Percentiles rank a stretch among this genome's conserved stretches.
Conservation (phyloP, 106 monocot genomes). For the Dendrobium huoshanense region DNA sequence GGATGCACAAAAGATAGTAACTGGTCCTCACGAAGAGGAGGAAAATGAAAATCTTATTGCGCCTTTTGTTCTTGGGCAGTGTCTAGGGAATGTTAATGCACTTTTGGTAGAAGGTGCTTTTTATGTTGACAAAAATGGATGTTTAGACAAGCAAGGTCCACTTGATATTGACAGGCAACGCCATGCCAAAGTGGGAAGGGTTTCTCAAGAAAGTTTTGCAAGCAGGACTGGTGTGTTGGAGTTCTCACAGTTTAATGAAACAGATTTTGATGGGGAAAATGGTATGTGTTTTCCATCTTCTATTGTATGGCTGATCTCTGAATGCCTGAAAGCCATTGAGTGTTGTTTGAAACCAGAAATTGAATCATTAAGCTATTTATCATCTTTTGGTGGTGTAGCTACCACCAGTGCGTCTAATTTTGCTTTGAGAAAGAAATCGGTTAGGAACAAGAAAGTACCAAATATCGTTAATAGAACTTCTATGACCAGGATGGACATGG, state of each 20-base stretch:
- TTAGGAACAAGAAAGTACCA: constrained; percentile 17
- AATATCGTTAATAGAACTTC: constrained; percentile 8
- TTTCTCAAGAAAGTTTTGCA: constrained; percentile 30
- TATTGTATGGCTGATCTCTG: constrained; percentile 38
- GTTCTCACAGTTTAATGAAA: constrained; percentile 4
- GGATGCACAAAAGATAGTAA: constrained; percentile 70
- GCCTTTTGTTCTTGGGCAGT: constrained; percentile 50
- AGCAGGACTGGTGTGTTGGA: constrained; percentile 13
- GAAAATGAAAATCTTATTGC: constrained; percentile 48
- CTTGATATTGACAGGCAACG: constrained; percentile 28
- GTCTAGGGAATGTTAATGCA: constrained; percentile 50
- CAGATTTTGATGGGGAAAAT: constrained; percentile 4
- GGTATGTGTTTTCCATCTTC: constrained; percentile 22
- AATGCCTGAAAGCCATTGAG: constrained; percentile 69
- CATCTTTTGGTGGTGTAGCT: constrained; percentile 12
- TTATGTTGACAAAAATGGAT: constrained; percentile 22
- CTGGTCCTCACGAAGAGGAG: constrained; percentile 51
- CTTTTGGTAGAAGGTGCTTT: constrained; percentile 57
- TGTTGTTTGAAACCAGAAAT: constrained; percentile 41
- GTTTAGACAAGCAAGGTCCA: constrained; percentile 10
- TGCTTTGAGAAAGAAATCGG: constrained; percentile 35
- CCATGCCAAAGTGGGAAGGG: constrained; percentile 52
- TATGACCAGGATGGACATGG: constrained; percentile 2
- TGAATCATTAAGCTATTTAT: constrained; percentile 3
- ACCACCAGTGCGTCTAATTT: constrained; percentile 8